Evolutionary conservation across 805 yeast genomes (phyloP).

Genomic region (Ogataea allantospora): DNA sequence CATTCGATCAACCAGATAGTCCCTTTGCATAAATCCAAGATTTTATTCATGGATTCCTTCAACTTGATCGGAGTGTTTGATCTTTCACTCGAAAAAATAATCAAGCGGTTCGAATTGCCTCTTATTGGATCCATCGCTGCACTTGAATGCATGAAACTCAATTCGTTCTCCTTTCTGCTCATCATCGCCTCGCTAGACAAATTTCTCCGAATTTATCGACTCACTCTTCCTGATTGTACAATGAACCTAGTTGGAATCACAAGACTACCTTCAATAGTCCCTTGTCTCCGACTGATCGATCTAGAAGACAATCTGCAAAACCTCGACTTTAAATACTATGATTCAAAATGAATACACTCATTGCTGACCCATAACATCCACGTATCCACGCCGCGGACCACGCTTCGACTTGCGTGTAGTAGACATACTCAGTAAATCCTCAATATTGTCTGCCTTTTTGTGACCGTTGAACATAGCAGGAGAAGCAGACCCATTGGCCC

Average conservation of each 20-base stretch:
- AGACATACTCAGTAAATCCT: conserved; percentile 31
- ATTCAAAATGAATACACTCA: conserved; percentile 6
- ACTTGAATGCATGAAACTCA: conserved; percentile 11
- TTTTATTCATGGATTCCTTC: conserved; percentile 29
- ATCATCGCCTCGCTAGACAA: conserved; percentile 26
- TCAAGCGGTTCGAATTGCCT: conserved; percentile 22
- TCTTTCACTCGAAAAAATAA: conserved; percentile 17
- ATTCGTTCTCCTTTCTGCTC: conserved; percentile 15
- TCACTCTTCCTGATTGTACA: conserved; percentile 11
- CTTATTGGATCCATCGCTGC: conserved; percentile 27
- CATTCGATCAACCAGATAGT: conserved; percentile 22
- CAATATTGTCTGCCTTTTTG: conserved; percentile 28
- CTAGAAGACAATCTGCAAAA: conserved; percentile 3
- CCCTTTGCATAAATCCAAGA: conserved; percentile 10
- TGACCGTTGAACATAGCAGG: conserved; percentile 2
- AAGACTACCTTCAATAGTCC: conserved; percentile 21
- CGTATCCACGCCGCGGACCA: conserved; percentile 58
- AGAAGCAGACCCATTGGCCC: conserved; percentile 1
- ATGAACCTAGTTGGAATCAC: conserved; percentile 12
- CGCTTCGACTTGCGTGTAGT: conserved; percentile 47
- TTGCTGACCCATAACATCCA: conserved; percentile 54
- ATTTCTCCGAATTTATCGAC: conserved; percentile 19
- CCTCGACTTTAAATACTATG: conserved; percentile 18
- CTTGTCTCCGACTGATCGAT: conserved; percentile 18
- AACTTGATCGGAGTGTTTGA: conserved; percentile 27